Evolutionary conservation across 768 basidiomycete genomes (phyloP), one percentile per base, ranked within the genome.

Genomic region (Lentinula aciculospora): DNA sequence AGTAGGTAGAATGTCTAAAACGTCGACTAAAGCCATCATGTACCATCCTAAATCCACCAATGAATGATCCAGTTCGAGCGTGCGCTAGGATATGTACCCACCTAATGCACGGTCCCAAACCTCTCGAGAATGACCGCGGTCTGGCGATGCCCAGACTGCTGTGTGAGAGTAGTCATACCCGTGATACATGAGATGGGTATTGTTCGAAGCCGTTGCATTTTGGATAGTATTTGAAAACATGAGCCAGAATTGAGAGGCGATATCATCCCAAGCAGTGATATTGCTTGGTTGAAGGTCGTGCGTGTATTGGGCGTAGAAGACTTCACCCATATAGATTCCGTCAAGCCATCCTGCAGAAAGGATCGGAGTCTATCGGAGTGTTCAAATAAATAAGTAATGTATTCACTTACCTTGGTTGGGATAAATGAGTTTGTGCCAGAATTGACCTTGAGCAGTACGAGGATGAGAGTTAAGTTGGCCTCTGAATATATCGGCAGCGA

Each of bases 81-180:
- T 1, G 29, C 9, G 44, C n/a, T 15, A 25, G 31, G 28, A 31
- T 29, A n/a, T 12, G 17, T 34, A 55, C 23, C 42, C 72, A 17
- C 78, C 79, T 12, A 81, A 58, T 0, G 78, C 76, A 19, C 78
- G 76, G 49, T 74, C 74, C 78, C 79, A 80, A 6, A 80, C 74
- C 56, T 79, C 75, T 6, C 78, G 77, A 3, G 74, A 76, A 58
- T 78, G 76, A 0, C 79, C 79, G 0, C 76, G 69, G 61, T 77
- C 76, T 0, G 74, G 58, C 12, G 72, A 73, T 3, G 79, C 77
- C 79, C 79, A 81, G 17, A 69, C 62, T 3, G 74, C 67, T 13
- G 65, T 71, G 58, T 75, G 70, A 1, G 76, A 76, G 60, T 69
- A 74, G 59, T 80, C 79, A 60, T 80, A 81, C 6, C 79, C 79